A percentile compares a stretch with the other conserved stretches of the same genome.
Evolutionary conservation across 768 basidiomycete species (phyloP).

Genomic region (Mrakia frigida): DNA sequence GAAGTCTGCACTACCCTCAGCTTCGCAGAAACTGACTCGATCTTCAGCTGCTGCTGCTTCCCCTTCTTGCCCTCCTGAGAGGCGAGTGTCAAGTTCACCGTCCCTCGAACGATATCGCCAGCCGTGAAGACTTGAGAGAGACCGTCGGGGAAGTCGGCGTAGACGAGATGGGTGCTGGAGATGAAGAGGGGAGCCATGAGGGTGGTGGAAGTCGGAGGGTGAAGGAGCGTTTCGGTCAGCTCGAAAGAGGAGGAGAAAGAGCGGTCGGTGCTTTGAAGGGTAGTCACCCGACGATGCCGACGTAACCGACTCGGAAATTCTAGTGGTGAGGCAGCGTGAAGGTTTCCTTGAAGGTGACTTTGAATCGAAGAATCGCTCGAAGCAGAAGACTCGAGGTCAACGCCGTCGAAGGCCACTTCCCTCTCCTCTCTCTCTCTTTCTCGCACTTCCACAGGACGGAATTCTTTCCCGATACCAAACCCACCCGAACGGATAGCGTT

Average conservation of each 20-base stretch:
- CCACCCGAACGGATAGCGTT: neutral
- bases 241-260: neutral
- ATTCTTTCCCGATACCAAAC: too few species aligned
- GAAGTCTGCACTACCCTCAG: neutral
- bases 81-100: neutral
- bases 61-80: neutral
- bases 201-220: neutral
- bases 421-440: too few species aligned
- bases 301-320: too few species aligned
- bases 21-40: neutral
- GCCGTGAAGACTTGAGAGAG: neutral
- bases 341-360: too few species aligned
- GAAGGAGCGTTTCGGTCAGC: neutral
- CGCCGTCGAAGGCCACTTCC: too few species aligned
- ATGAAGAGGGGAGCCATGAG: neutral
- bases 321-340: too few species aligned
- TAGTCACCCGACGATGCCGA: constrained; percentile 1
- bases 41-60: neutral
- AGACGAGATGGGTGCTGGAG: neutral
- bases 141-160: neutral
- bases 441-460: too few species aligned
- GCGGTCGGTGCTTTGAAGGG: too few species aligned
- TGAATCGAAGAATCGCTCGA: too few species aligned
- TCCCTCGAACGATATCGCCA: neutral
- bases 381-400: too few species aligned